Evolutionary conservation across 1,284 basidiomycete genomes (phyloP).

Genomic region (Cryptococcus sp.): DNA sequence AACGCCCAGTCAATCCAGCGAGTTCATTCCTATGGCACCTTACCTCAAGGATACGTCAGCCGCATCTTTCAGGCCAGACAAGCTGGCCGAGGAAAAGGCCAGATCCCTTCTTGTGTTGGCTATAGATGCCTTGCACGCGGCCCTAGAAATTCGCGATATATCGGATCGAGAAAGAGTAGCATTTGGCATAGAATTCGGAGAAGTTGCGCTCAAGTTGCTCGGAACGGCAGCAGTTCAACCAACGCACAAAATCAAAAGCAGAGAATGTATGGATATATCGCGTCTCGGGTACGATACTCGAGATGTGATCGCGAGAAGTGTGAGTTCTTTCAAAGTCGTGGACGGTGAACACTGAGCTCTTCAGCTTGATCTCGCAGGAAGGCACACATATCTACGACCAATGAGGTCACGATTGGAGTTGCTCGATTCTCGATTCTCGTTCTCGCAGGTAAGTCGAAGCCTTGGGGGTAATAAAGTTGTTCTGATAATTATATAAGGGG

Average conservation of each 20-base stretch:
- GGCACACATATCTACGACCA: conserved; percentile 14
- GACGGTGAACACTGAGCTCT: neutral
- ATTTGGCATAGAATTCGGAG: conserved; percentile 30
- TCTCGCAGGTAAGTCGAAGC: conserved; percentile 17
- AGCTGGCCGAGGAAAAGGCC: conserved; percentile 19
- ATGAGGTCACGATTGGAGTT: conserved; percentile 24
- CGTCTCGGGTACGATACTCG: neutral
- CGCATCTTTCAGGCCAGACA: conserved; percentile 18
- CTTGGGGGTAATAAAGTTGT: neutral
- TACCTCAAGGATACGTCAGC: neutral
- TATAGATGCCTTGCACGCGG: conserved; percentile 28
- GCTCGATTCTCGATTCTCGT: conserved; percentile 18
- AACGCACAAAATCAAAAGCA: neutral
- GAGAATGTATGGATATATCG: neutral
- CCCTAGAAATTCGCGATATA: conserved; percentile 13
- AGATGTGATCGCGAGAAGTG: neutral
- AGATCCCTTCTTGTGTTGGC: conserved; percentile 26
- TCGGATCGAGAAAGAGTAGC: conserved; percentile 31
- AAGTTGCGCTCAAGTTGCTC: conserved; percentile 30
- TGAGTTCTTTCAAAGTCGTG: neutral
- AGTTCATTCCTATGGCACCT: neutral
- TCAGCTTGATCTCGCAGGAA: conserved; percentile 20
- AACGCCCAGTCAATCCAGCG: neutral
- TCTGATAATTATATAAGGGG: conserved; percentile 7
- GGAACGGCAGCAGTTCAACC: neutral